A percentile compares a stretch with the other conserved stretches of the same genome.
These are phyloP conservation scores for Reutealis trisperma DNA, from an alignment of 345 rosid genomes.

Conservation along the genomic window DNA sequence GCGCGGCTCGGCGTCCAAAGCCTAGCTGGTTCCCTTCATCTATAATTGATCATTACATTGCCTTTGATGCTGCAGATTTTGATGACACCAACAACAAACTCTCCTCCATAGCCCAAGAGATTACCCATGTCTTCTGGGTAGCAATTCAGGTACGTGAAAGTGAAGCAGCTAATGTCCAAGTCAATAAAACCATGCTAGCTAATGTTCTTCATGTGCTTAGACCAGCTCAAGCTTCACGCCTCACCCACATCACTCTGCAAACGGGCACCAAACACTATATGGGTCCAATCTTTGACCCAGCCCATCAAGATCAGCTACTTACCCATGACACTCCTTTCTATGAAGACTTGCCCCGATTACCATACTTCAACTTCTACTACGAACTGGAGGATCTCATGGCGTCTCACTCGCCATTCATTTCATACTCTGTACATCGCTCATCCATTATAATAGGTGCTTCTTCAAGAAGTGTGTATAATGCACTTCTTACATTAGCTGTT, in stretches of 20 bases:
- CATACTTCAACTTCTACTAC: slow-evolving; percentile 46
- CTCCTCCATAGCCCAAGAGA: slow-evolving; percentile 8
- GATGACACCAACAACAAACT: slow-evolving; percentile 15
- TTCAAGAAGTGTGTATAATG: slow-evolving; percentile 24
- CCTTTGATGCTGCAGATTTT: not conserved
- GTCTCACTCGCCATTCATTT: slow-evolving; percentile 15
- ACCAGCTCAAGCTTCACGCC: slow-evolving; percentile 11
- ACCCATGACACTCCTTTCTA: slow-evolving; percentile 38
- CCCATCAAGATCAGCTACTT: not conserved
- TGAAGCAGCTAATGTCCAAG: slow-evolving; percentile 23
- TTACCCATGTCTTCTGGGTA: slow-evolving; percentile 46
- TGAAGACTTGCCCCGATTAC: slow-evolving; percentile 36
- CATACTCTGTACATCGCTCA: slow-evolving; percentile 34
- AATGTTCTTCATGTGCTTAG: slow-evolving; percentile 33
- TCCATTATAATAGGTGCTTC: slow-evolving; percentile 43
- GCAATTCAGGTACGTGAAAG: slow-evolving; percentile 25
- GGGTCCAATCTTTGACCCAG: slow-evolving; percentile 32
- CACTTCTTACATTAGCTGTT: slow-evolving; percentile 21
- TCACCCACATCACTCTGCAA: slow-evolving; percentile 31
- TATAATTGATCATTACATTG: not conserved
- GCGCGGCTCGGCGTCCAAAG: slow-evolving; percentile 23
- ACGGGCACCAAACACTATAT: slow-evolving; percentile 44
- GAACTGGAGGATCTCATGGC: slow-evolving; percentile 38
- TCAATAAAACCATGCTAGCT: slow-evolving; percentile 27
- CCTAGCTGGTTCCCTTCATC: slow-evolving; percentile 41